These are phyloP conservation scores for Notholithocarpus densiflorus DNA, from an alignment of 306 rosid genomes.

Conservation along the genomic window DNA sequence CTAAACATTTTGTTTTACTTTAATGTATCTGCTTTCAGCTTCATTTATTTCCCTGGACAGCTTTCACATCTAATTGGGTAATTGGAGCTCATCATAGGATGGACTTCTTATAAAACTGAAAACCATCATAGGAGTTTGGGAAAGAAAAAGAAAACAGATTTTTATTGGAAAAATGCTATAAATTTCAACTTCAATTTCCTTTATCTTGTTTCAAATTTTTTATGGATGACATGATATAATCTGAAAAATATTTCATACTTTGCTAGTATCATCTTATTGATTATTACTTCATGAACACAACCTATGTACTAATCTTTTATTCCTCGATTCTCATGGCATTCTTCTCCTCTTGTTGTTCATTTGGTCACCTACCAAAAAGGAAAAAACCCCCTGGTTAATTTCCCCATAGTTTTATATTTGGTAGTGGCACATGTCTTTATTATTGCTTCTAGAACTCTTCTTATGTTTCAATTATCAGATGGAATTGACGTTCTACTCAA, in stretches of 20 bases:
- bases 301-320: not conserved
- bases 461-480: not conserved
- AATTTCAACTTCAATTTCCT: no score
- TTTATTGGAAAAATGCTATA: no score
- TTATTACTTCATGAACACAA: not conserved
- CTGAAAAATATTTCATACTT: no score
- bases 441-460: constrained; percentile 36
- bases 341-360: constrained; percentile 40
- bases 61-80: not conserved
- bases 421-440: constrained; percentile 21
- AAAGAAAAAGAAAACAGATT: no score
- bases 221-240: no score
- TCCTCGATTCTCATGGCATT: constrained; percentile 32
- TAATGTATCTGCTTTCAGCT: not conserved
- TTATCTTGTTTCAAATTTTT: no score
- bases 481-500: constrained; percentile 27
- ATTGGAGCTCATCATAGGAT: not conserved
- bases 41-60: not conserved
- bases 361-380: constrained; percentile 67
- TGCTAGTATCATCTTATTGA: no score
- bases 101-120: no score
- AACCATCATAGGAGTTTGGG: no score
- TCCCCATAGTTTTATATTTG: constrained; percentile 26
- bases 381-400: constrained; percentile 12
- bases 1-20: not conserved